These are phyloP conservation scores for Helianthus annuus DNA, from an alignment of 129 eudicot species.

Conservation along the genomic window DNA sequence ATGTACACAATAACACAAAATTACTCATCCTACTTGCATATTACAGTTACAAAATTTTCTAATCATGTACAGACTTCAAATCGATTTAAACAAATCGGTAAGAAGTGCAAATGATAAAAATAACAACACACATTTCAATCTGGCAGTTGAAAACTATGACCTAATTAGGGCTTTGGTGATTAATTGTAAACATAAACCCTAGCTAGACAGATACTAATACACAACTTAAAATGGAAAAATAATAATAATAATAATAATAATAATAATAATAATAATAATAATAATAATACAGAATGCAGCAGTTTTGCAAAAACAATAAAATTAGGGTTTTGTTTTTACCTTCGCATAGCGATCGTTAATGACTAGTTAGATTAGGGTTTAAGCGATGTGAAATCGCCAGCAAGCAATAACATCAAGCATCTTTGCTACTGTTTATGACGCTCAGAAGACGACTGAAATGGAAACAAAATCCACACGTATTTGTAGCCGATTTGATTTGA, in stretches of 20 bases:
- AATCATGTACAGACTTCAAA: neutral
- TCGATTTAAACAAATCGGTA: too few relatives aligned
- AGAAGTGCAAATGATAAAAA: neutral
- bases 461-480: neutral
- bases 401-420: neutral
- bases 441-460: slow-evolving; percentile 19
- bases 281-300: slow-evolving; percentile 17
- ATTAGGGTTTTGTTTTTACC: slow-evolving; percentile 31
- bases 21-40: neutral
- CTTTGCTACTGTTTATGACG: neutral
- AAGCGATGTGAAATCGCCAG: slow-evolving; percentile 4
- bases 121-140: neutral
- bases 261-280: too few relatives aligned
- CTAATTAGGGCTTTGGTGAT: neutral
- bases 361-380: slow-evolving; percentile 3
- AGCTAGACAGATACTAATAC: slow-evolving; percentile 4
- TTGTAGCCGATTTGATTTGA: slow-evolving; percentile 21
- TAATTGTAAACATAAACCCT: slow-evolving; percentile 1
- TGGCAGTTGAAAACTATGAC: neutral
- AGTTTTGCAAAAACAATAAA: slow-evolving; percentile 6
- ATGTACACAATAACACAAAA: neutral
- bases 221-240: neutral
- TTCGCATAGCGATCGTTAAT: slow-evolving; percentile 17
- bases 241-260: too few relatives aligned
- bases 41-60: neutral